Evolutionary conservation across 768 basidiomycete genomes (phyloP).

Genomic region (Rhodotorula graminis): DNA sequence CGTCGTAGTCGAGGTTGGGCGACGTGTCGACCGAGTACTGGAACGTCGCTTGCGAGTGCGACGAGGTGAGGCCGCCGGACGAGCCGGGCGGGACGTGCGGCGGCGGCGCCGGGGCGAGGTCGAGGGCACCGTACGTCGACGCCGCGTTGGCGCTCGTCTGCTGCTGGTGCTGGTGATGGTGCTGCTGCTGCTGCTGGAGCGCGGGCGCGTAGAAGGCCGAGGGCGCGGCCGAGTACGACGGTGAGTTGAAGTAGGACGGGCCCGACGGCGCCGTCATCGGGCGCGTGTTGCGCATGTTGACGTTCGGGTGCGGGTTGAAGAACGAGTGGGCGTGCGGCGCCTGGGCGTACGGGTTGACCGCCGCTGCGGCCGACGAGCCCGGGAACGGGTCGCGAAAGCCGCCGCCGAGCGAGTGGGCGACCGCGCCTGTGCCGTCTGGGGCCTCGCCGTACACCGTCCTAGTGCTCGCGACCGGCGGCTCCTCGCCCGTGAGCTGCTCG

Average conservation of each 20-base stretch:
- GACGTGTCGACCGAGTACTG: slow-evolving; percentile 21
- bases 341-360: background rate
- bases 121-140: background rate
- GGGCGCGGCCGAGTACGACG: slow-evolving; percentile 10
- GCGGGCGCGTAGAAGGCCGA: slow-evolving; percentile 29
- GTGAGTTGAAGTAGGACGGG: slow-evolving; percentile 9
- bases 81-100: background rate
- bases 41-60: background rate
- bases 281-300: slow-evolving; percentile 37
- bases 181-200: background rate
- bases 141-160: background rate
- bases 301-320: slow-evolving; percentile 31
- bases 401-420: background rate
- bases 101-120: background rate
- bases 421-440: background rate
- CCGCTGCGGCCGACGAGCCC: background rate
- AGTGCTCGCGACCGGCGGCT: background rate
- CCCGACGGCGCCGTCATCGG: slow-evolving; percentile 38
- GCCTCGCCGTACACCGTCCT: background rate
- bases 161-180: too few species aligned
- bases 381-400: slow-evolving; percentile 17
- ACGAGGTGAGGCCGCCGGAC: background rate
- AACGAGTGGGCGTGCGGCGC: slow-evolving; percentile 1
- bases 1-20: background rate
- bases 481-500: slow-evolving; percentile 24